Evolutionary conservation across 345 rosid genomes (phyloP).

Genomic region (Psidium friedrichsthalianum): DNA sequence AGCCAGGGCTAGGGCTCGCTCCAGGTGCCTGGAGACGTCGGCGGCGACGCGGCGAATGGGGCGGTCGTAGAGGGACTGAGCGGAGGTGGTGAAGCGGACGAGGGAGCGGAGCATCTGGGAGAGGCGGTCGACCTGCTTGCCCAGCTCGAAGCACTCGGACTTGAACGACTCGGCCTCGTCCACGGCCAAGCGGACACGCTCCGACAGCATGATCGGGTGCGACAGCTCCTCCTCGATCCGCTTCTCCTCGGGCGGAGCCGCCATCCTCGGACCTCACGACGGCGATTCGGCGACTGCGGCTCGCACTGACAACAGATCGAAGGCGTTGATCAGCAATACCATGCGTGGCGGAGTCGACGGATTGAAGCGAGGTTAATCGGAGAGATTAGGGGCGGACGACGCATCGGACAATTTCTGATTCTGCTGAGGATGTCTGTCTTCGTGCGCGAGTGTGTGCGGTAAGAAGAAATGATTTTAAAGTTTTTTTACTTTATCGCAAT

Average conservation of each 20-base stretch:
- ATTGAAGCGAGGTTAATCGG: background rate
- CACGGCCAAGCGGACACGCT: constrained; percentile 41
- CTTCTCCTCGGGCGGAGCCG: constrained; percentile 30
- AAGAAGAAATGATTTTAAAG: background rate
- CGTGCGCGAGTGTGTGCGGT: background rate
- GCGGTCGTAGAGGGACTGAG: constrained; percentile 5
- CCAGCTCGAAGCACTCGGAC: constrained; percentile 43
- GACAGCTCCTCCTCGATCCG: constrained; percentile 49
- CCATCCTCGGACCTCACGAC: background rate
- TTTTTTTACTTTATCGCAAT: background rate
- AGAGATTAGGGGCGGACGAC: background rate
- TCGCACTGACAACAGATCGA: too few relatives aligned
- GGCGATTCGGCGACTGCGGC: background rate
- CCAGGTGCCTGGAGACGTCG: constrained; percentile 7
- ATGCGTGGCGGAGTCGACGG: background rate
- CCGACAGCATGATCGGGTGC: constrained; percentile 33
- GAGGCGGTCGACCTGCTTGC: constrained; percentile 50
- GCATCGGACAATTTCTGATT: background rate
- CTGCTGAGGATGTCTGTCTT: background rate
- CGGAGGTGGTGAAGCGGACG: constrained; percentile 32
- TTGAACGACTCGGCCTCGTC: constrained; percentile 49
- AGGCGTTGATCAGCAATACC: background rate
- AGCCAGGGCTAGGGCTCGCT: constrained; percentile 7
- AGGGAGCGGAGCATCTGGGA: constrained; percentile 52
- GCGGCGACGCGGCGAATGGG: constrained; percentile 13